These are phyloP conservation scores for Schoenoplectus tabernaemontani DNA, from an alignment of 202 grass and related monocot genomes.

Conservation along the genomic window DNA sequence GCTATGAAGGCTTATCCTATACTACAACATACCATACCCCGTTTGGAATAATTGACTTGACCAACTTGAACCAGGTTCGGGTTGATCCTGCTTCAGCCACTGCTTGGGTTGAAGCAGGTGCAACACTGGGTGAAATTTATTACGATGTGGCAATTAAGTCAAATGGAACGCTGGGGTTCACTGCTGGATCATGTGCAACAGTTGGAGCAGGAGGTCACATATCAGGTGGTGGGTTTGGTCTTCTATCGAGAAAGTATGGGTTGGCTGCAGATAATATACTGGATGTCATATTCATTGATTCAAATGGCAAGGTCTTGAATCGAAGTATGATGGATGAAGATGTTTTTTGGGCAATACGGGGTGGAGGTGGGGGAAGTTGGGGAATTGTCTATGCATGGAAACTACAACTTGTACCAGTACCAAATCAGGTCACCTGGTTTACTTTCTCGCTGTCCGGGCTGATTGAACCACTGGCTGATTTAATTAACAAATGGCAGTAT, in stretches of 20 bases:
- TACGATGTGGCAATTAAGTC: conserved; percentile 26
- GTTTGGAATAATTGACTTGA: conserved; percentile 61
- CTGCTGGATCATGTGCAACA: conserved; percentile 61
- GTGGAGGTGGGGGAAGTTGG: conserved; percentile 64
- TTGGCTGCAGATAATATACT: conserved; percentile 56
- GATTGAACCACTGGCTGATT: conserved; percentile 14
- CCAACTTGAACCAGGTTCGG: conserved; percentile 33
- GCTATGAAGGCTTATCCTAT: conserved; percentile 84
- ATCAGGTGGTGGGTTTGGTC: conserved; percentile 69
- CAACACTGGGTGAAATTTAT: conserved; percentile 71
- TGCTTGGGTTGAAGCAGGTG: conserved; percentile 63
- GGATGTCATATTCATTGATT: conserved; percentile 53
- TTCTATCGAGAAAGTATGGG: conserved; percentile 57
- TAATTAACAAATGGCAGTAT: conserved; percentile 55
- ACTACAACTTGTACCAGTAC: conserved; percentile 37
- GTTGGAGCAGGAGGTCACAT: conserved; percentile 68
- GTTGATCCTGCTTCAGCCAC: conserved; percentile 31
- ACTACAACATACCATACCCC: background rate
- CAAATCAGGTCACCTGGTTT: conserved; percentile 45
- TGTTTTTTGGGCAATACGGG: conserved; percentile 78
- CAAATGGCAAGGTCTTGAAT: conserved; percentile 34
- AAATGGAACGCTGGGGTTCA: conserved; percentile 37
- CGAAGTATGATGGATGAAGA: conserved; percentile 51
- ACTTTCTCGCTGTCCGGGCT: conserved; percentile 25
- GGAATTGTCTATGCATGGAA: conserved; percentile 60